Percentiles rank a stretch among this genome's conserved stretches.
phyloP scores from a whole-genome alignment of 257 asterid genomes.

The Capsicum baccatum region DNA sequence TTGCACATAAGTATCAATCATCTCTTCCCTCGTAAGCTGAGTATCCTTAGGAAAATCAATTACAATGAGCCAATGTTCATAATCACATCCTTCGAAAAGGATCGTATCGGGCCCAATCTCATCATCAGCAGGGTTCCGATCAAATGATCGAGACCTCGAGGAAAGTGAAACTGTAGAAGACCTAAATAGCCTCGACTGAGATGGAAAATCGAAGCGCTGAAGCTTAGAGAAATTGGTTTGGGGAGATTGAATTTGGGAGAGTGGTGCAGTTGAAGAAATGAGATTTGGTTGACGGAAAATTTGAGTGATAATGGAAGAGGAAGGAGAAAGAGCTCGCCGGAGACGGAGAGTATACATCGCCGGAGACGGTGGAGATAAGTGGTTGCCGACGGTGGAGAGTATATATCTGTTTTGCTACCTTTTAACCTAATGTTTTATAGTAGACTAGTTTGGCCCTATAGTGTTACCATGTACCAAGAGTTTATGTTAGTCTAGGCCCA shows the following conservation, averaged over 20 bases:
- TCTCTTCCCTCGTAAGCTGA: slow-evolving; percentile 58
- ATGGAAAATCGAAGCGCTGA: slow-evolving; percentile 12
- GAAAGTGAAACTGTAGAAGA: slow-evolving; percentile 46
- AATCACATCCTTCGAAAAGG: slow-evolving; percentile 98
- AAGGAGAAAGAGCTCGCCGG: slow-evolving; percentile 43
- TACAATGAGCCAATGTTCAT: slow-evolving; percentile 92
- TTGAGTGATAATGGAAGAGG: slow-evolving; percentile 44
- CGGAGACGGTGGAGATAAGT: slow-evolving; percentile 32
- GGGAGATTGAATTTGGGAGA: slow-evolving; percentile 31
- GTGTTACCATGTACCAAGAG: not conserved
- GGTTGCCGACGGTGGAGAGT: not conserved
- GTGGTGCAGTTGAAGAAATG: slow-evolving; percentile 36
- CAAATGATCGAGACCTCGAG: slow-evolving; percentile 43
- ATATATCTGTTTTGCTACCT: too few species aligned
- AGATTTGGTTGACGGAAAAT: slow-evolving; percentile 3
- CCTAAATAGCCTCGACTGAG: slow-evolving; percentile 48
- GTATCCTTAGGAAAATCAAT: slow-evolving; percentile 73
- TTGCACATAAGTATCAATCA: slow-evolving; percentile 70
- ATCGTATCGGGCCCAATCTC: slow-evolving; percentile 75
- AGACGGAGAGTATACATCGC: slow-evolving; percentile 39
- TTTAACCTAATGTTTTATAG: too few species aligned
- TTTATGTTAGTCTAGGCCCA: not conserved
- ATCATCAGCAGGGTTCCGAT: slow-evolving; percentile 54
- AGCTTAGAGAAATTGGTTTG: slow-evolving; percentile 13
- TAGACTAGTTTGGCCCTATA: not conserved